Percentiles rank a stretch among this genome's conserved stretches.
These are phyloP conservation scores for Tolypocladium nubicola DNA, from an alignment of 2,329 filamentous ascomycete genomes.

Conservation along the genomic window DNA sequence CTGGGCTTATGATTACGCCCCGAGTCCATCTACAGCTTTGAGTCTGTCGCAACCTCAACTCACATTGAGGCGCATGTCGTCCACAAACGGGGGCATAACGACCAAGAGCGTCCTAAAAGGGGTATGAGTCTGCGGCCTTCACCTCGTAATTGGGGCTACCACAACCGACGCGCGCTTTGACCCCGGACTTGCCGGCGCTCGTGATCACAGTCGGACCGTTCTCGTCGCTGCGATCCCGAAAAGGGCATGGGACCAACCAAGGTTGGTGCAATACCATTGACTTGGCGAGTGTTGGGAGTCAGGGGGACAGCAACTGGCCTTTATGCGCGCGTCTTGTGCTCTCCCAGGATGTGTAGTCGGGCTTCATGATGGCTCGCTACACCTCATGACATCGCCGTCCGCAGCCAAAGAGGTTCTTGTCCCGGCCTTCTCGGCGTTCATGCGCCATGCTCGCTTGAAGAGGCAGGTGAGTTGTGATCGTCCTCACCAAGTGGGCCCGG, in stretches of 20 bases:
- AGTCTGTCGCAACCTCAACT: no score
- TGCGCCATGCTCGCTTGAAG: no score
- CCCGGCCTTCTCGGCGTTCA: neutral
- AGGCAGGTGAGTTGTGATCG: no score
- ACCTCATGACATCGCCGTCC: neutral
- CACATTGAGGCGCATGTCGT: neutral
- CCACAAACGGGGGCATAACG: no score
- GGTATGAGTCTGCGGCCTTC: no score
- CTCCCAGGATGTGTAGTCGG: neutral
- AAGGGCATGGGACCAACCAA: neutral
- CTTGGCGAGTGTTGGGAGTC: no score
- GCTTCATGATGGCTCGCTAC: neutral
- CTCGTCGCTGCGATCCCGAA: neutral
- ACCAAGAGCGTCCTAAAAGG: neutral
- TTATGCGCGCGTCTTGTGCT: no score
- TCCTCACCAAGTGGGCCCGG: no score
- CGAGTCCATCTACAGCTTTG: no score
- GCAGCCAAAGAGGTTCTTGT: neutral
- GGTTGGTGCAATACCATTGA: neutral
- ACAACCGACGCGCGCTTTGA: neutral
- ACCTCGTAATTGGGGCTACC: neutral
- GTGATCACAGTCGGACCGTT: neutral
- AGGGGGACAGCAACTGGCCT: no score
- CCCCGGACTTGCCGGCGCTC: neutral
- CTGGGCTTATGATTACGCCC: no score